Evolutionary conservation across 192 early-diverging fungal species (phyloP).

Genomic region (Linderina pennispora): DNA sequence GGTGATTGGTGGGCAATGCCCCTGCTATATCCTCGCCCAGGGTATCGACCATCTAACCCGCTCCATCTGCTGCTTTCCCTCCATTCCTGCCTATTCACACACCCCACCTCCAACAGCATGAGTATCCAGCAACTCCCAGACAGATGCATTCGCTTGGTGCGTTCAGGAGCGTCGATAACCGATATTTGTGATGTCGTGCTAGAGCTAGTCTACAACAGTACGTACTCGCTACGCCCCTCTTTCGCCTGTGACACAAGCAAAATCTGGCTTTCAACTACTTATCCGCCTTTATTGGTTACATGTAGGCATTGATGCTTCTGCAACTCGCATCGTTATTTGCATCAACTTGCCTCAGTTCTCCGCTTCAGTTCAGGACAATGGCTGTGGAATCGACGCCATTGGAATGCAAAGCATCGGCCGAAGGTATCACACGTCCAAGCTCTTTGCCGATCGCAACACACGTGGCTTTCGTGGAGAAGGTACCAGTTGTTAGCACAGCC

Average conservation of each 20-base stretch:
- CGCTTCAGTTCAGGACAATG: constrained; percentile 25
- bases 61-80: too few relatives aligned
- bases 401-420: constrained; percentile 15
- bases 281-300: not conserved
- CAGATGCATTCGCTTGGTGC: constrained; percentile 8
- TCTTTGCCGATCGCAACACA: not conserved
- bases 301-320: constrained; percentile 34
- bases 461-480: constrained; percentile 32
- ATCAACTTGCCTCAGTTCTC: constrained; percentile 9
- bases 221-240: not conserved
- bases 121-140: constrained; percentile 6
- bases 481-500: constrained; percentile 1
- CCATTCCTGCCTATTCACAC: too few relatives aligned
- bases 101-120: not conserved
- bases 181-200: constrained; percentile 19
- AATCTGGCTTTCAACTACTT: not conserved
- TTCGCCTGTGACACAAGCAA: not conserved
- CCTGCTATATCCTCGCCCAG: too few relatives aligned
- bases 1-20: too few relatives aligned
- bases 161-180: constrained; percentile 16
- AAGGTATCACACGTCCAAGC: constrained; percentile 25
- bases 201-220: constrained; percentile 35
- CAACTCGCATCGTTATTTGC: constrained; percentile 19
- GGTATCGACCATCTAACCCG: too few relatives aligned
- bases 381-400: constrained; percentile 12